Evolutionary conservation across 2,329 filamentous ascomycete species (phyloP), one percentile per base, ranked within the genome.

Genomic region (Stagonosporopsis vannaccii): DNA sequence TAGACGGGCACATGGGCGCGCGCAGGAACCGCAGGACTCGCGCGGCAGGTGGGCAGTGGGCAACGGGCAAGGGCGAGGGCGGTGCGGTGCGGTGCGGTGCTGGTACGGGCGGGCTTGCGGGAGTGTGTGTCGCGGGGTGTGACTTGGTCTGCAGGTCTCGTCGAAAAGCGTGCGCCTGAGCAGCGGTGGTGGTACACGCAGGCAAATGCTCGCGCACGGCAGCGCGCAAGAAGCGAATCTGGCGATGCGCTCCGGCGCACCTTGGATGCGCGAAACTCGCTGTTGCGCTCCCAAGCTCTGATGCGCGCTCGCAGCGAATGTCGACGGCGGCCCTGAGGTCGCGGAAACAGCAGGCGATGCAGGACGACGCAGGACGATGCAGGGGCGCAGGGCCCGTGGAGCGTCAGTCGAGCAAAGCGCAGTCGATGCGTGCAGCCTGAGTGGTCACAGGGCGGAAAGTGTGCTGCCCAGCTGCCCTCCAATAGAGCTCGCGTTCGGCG

Each of bases 1-100:
- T 64, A 71, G 68, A 69, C 62, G 65, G 66, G 72, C 73, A 75
- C 72, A 75, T 76, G 68, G 70, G 72, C 65, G 68, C 67, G 62
- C 59, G 64, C 65, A 59, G 60, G 58, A 60, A 68, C 66, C 69
- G 72, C 68, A 62, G 49, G 58, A 55, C 41, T 49, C 37, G 59
- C 54, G 63, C 64, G 63, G 62, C 57, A 39, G 51, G 51, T 36
- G 51, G 36, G 40, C 22, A 45, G 46, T 52, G 40, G 37, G 23
- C 19, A 30, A 26, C 25, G 41, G 26, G 37, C 6, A 17, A 17
- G 35, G 37, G 17, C 19, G 26, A 20, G 20, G 9, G 22, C 37
- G n/a, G 37, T 49, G 45, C 33, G 45, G 44, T 48, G 48, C 48
- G 22, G 39, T 35, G 40, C 39, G 41, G 33, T 26, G 41, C 41